Evolutionary conservation across 2,329 filamentous ascomycete genomes (phyloP).

Genomic region (Aspergillus chevalieri): DNA sequence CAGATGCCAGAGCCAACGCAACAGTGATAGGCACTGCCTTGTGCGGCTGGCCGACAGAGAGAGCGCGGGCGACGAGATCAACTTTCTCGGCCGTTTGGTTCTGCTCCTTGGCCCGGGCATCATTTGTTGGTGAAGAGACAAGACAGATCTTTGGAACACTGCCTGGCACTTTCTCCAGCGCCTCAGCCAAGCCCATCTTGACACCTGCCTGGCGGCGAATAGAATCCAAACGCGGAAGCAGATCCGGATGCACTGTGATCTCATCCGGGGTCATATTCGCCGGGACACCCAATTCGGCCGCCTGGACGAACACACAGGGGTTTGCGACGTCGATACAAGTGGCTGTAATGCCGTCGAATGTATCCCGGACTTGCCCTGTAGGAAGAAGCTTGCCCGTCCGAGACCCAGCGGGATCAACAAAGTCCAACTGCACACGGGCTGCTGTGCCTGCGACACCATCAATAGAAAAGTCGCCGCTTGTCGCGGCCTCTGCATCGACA

Average conservation of each 20-base stretch:
- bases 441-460: constrained; percentile 58
- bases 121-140: constrained; percentile 32
- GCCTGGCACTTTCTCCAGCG: constrained; percentile 44
- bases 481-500: constrained; percentile 42
- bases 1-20: constrained; percentile 46
- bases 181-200: constrained; percentile 54
- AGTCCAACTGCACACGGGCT: constrained; percentile 55
- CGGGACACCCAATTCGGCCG: constrained; percentile 43
- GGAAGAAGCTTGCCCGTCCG: constrained; percentile 58
- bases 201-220: constrained; percentile 55
- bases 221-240: constrained; percentile 47
- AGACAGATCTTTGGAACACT: constrained; percentile 59
- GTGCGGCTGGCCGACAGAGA: constrained; percentile 54
- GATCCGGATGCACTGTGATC: constrained; percentile 42
- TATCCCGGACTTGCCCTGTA: constrained; percentile 52
- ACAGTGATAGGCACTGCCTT: constrained; percentile 53
- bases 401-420: constrained; percentile 57
- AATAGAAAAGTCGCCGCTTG: constrained; percentile 53
- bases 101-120: constrained; percentile 6
- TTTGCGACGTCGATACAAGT: constrained; percentile 61
- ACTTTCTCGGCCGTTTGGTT: constrained; percentile 30
- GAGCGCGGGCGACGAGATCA: constrained; percentile 42
- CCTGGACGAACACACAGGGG: constrained; percentile 57
- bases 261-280: constrained; percentile 47
- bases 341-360: constrained; percentile 44